Percentiles rank a stretch among this genome's conserved stretches.
Conservation (phyloP, 2,329 filamentous ascomycete genomes). For the Neofusicoccum sp. region DNA sequence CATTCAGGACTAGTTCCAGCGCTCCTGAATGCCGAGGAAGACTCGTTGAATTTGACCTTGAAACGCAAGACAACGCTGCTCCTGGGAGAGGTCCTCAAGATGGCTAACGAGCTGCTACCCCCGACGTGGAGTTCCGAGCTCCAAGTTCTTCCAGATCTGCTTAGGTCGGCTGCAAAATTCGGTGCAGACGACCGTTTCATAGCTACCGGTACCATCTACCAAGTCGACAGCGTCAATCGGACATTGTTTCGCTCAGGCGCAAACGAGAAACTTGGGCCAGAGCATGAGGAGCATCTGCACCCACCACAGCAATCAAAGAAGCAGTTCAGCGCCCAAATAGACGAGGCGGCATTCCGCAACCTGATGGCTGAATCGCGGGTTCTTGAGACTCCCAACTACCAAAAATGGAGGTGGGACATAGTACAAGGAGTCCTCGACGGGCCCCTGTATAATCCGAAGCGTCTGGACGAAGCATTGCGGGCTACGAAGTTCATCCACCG, state of each 20-base stretch:
- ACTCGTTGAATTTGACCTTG: conserved; percentile 65
- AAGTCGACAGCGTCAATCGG: conserved; percentile 95
- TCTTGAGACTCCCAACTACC: conserved; percentile 81
- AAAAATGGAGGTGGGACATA: conserved; percentile 97
- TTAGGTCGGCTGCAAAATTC: conserved; percentile 73
- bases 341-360: conserved; percentile 62
- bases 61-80: conserved; percentile 88
- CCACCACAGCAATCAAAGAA: conserved; percentile 43
- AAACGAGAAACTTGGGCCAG: conserved; percentile 39
- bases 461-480: conserved; percentile 89
- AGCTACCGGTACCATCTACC: conserved; percentile 89
- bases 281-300: conserved; percentile 28
- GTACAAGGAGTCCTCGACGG: conserved; percentile 90
- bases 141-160: conserved; percentile 83
- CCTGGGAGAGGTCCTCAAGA: conserved; percentile 85
- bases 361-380: conserved; percentile 77
- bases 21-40: conserved; percentile 61
- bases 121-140: conserved; percentile 77
- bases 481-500: conserved; percentile 96
- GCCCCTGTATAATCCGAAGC: conserved; percentile 83
- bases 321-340: conserved; percentile 54
- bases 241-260: conserved; percentile 78
- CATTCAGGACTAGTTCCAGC: conserved; percentile 66
- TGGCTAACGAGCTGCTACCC: conserved; percentile 82
- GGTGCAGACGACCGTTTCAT: conserved; percentile 70